Evolutionary conservation across 495 filamentous ascomycete species (phyloP), one percentile per base, ranked within the genome.

Genomic region (Talaromyces stipitatus): DNA sequence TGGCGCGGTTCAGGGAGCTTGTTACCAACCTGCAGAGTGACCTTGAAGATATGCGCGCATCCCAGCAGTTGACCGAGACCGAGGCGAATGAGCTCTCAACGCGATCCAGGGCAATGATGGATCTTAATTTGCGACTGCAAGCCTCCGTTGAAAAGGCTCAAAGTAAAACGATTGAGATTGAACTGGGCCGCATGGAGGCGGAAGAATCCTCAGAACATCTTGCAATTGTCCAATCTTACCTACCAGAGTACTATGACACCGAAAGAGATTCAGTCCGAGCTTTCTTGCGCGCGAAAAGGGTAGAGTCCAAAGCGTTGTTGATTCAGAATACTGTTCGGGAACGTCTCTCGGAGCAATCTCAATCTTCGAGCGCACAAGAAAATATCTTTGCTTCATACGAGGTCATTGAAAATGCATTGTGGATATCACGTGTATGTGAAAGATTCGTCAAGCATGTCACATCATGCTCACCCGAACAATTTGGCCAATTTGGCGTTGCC

Each of bases 71-170:
- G 46, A 91, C 91, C 0, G 95, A 98, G 65, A 85, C 86, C 3
- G 92, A 97, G 66, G 88, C 91, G 5, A 89, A 90, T 62, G 88
- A 97, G 60, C 80, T 97, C 20, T 88, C 82, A 36, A 86, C 80
- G 57, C 86, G 90, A 28, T 95, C 92, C 30, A 82, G 90, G 52
- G 89, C 90, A 20, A 95, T 97, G 90, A 85, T 95, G 81, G 91
- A 98, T 68, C 79, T 98, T 41, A 97, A 96, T 69, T 81, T 92
- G 82, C 92, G 94, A 63, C 82, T 98, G 30, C 92, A 95, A 62
- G 80, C 85, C 33, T 92, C 91, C 10, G 90, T 90, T 22, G 80
- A 89, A 11, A 97, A 96, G 72, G 85, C 91, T 2, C 92, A 96
- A 67, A 86, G 89, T 62, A 97, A 94, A 68, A 91, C 90, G 0